Conservation (phyloP, 257 asterid species). For the Plantago major region DNA sequence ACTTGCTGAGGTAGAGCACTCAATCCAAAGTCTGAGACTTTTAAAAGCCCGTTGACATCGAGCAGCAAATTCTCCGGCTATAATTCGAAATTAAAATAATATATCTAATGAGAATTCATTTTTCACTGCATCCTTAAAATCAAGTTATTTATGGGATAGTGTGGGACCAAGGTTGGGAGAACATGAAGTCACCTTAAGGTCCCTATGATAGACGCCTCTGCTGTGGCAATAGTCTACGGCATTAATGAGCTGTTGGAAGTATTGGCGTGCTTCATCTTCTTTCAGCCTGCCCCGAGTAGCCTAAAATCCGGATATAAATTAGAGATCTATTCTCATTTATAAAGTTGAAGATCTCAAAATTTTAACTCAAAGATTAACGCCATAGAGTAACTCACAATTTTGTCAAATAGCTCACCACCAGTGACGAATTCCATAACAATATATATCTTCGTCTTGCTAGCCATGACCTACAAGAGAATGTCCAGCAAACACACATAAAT, state of each 20-base stretch:
- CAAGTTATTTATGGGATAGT: background rate
- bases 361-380: slow-evolving; percentile 11
- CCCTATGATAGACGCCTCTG: slow-evolving; percentile 91
- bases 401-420: slow-evolving; percentile 95
- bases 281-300: slow-evolving; percentile 83
- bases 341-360: slow-evolving; percentile 8
- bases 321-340: background rate
- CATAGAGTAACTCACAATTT: slow-evolving; percentile 51
- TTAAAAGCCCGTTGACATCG: slow-evolving; percentile 71
- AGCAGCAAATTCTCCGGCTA: slow-evolving; percentile 91
- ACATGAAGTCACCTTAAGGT: slow-evolving; percentile 56
- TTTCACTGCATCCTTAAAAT: background rate
- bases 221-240: slow-evolving; percentile 97
- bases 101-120: background rate
- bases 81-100: slow-evolving; percentile 11
- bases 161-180: background rate
- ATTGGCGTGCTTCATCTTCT: slow-evolving; percentile 93
- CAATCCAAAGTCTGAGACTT: slow-evolving; percentile 92
- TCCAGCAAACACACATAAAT: background rate
- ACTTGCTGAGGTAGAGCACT: slow-evolving; percentile 97
- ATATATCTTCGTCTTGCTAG: slow-evolving; percentile 92
- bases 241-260: slow-evolving; percentile 90
- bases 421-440: slow-evolving; percentile 89
- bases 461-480: slow-evolving; percentile 79
- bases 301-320: slow-evolving; percentile 34